These are phyloP conservation scores for Aspergillus pseudotamarii DNA, from an alignment of 2,329 filamentous ascomycete genomes.

Conservation along the genomic window DNA sequence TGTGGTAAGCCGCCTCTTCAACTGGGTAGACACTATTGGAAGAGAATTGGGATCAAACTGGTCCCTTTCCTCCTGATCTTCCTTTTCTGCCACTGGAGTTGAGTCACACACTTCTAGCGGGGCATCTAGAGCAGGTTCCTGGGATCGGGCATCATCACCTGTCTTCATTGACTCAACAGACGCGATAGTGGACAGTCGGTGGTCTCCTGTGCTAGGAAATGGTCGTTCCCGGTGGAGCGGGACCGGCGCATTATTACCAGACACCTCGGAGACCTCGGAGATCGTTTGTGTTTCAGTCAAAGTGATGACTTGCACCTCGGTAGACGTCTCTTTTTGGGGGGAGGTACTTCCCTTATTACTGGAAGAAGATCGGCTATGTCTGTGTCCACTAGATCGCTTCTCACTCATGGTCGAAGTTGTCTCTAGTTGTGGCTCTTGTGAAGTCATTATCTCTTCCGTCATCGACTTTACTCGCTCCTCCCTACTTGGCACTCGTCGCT, in stretches of 20 bases:
- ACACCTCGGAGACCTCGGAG: constrained; percentile 43
- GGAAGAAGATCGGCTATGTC: constrained; percentile 19
- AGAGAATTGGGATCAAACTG: constrained; percentile 47
- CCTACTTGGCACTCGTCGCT: constrained; percentile 24
- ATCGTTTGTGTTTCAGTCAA: constrained; percentile 31
- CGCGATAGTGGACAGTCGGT: constrained; percentile 60
- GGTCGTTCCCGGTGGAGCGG: constrained; percentile 46
- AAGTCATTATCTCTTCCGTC: constrained; percentile 11
- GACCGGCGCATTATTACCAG: constrained; percentile 41
- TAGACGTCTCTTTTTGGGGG: constrained; percentile 19
- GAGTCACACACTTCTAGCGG: constrained; percentile 28
- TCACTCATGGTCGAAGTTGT: constrained; percentile 13
- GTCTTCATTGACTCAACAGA: constrained; percentile 58
- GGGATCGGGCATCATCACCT: constrained; percentile 22
- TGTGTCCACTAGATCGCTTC: constrained; percentile 17
- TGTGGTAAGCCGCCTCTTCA: constrained; percentile 80
- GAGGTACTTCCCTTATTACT: constrained; percentile 12
- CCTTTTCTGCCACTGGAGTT: constrained; percentile 18
- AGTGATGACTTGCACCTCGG: constrained; percentile 31
- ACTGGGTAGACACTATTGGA: constrained; percentile 49
- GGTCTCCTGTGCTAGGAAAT: constrained; percentile 56
- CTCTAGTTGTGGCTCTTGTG: constrained; percentile 13
- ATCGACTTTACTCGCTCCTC: constrained; percentile 21
- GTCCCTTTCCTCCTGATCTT: constrained; percentile 48
- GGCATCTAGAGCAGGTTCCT: constrained; percentile 20